Conservation (phyloP, 768 basidiomycete genomes). For the Imleria badia region DNA sequence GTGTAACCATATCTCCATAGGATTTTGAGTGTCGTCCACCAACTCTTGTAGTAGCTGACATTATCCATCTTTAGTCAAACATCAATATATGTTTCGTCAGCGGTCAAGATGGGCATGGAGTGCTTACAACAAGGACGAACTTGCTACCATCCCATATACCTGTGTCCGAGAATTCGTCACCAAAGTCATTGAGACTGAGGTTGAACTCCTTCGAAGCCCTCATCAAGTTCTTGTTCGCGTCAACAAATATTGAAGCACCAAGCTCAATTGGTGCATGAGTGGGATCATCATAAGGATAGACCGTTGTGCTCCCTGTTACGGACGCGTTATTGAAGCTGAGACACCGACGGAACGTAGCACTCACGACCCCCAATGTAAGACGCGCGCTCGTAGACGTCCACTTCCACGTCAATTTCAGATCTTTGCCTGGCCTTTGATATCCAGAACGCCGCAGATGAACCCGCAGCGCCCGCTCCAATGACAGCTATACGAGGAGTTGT, state of each 20-base stretch:
- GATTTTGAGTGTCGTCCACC: slow-evolving; percentile 74
- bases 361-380: slow-evolving; percentile 82
- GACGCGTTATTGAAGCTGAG: slow-evolving; percentile 1
- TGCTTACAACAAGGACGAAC: slow-evolving; percentile 62
- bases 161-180: slow-evolving; percentile 45
- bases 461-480: slow-evolving; percentile 88
- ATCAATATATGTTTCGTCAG: not conserved
- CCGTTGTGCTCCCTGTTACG: slow-evolving; percentile 66
- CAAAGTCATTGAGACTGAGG: slow-evolving; percentile 53
- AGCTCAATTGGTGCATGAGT: slow-evolving; percentile 69
- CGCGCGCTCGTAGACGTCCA: slow-evolving; percentile 82
- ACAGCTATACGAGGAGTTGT: slow-evolving; percentile 67
- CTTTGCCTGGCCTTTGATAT: slow-evolving; percentile 75
- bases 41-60: slow-evolving; percentile 38
- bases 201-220: slow-evolving; percentile 83
- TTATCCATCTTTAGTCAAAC: slow-evolving; percentile 40
- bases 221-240: slow-evolving; percentile 66
- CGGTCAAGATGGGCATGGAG: not conserved
- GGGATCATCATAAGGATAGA: slow-evolving; percentile 66
- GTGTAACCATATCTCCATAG: slow-evolving; percentile 75
- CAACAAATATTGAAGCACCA: slow-evolving; percentile 86
- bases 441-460: slow-evolving; percentile 83
- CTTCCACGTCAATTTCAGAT: slow-evolving; percentile 63
- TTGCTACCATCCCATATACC: slow-evolving; percentile 85
- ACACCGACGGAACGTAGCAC: slow-evolving; percentile 33